These are phyloP conservation scores for Naegleria lovaniensis DNA, from an alignment of 208 protist genomes.

Conservation along the genomic window DNA sequence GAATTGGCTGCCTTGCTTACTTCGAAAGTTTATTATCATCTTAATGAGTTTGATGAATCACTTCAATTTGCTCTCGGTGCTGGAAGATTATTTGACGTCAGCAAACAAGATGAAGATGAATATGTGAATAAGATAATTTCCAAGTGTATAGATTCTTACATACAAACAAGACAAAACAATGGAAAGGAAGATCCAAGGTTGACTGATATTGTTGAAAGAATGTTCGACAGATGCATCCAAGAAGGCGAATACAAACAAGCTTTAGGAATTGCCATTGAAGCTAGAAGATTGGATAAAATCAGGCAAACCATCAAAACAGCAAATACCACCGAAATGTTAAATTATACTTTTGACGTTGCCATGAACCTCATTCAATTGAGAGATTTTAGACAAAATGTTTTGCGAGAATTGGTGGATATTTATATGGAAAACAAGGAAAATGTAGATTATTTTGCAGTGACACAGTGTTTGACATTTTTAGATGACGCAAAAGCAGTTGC, in stretches of 20 bases:
- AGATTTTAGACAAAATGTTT: slow-evolving; percentile 68
- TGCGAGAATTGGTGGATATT: slow-evolving; percentile 69
- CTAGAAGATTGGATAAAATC: slow-evolving; percentile 58
- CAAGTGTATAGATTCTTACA: slow-evolving; percentile 38
- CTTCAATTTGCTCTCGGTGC: slow-evolving; percentile 87
- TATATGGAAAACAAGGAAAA: slow-evolving; percentile 52
- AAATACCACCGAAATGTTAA: slow-evolving; percentile 71
- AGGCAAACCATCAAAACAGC: slow-evolving; percentile 59
- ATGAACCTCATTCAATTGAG: slow-evolving; percentile 72
- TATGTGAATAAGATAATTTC: slow-evolving; percentile 54
- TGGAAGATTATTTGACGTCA: slow-evolving; percentile 81
- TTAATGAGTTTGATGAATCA: slow-evolving; percentile 86
- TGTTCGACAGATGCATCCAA: slow-evolving; percentile 58
- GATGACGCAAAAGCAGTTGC: slow-evolving; percentile 72
- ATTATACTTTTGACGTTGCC: slow-evolving; percentile 74
- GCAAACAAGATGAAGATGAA: slow-evolving; percentile 50
- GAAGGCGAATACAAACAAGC: slow-evolving; percentile 61
- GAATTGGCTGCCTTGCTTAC: slow-evolving; percentile 78
- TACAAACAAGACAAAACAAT: slow-evolving; percentile 3
- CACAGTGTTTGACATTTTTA: slow-evolving; percentile 86
- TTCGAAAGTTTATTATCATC: slow-evolving; percentile 95
- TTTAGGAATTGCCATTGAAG: slow-evolving; percentile 37
- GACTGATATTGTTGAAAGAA: slow-evolving; percentile 52
- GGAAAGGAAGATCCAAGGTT: slow-evolving; percentile 40
- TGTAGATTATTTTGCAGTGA: slow-evolving; percentile 78